Evolutionary conservation across 1,139 yeast genomes (phyloP), one percentile per base, ranked within the genome.

Genomic region (Tardiomyces digboiensis): DNA sequence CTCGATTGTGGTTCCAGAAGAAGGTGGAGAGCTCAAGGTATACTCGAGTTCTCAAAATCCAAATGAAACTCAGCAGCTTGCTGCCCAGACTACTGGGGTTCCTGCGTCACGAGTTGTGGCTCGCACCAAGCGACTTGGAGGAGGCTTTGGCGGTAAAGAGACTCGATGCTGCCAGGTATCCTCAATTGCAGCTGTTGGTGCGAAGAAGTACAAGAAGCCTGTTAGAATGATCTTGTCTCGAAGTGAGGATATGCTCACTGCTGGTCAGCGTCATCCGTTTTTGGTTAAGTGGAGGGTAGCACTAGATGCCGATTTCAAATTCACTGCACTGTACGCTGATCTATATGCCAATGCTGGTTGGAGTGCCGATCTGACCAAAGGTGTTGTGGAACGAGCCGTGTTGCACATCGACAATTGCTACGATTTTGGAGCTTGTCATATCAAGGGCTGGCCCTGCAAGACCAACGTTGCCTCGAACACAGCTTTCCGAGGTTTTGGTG

Each of bases 71-170:
- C 74, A 70, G 47, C 58, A 59, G 36, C 60, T 60, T 41, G 70
- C 66, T 7, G 70, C 73, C 1, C 62, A 66, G 33, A 66, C 64
- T 6, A 58, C 69, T 6, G 71, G 69, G 6, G 66, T 69, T 14
- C 71, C 72, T 2, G 58, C 68, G 3, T 58, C 64, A 22, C 59
- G 67, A 29, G 58, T 70, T 41, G 72, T 70, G 10, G 60, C 59
- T 18, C 53, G 67, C 10, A 70, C 63, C 21, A 70, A 70, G 50
- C 62, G 84, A 44, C 58, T 78, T 14, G 84, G 83, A 20, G 84
- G 84, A 33, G 84, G 84, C 0, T 70, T 78, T 48, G 84, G 84
- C 16, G 84, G 84, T 20, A 73, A 82, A 50, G 68, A 75, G 57
- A 54, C 74, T 52, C 45, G 78, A 56, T 53, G 66, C 46, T 59